phyloP scores from a whole-genome alignment of 108 stramenopile species.

The Cyclotella kingstonii region DNA sequence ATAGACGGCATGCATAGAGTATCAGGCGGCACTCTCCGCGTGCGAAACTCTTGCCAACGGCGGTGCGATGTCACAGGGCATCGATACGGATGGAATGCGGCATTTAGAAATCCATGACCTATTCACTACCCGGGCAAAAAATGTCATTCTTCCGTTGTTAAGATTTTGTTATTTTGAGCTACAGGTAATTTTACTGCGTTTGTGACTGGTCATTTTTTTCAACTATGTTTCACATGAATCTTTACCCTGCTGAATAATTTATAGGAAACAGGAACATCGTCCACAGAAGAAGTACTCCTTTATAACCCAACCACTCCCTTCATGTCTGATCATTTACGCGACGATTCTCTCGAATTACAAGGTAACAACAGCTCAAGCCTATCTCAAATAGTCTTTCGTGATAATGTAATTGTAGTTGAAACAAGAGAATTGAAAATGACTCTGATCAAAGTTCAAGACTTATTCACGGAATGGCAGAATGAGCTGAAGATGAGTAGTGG shows the following conservation, averaged over 20 bases:
- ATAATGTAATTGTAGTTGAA: conserved; percentile 55
- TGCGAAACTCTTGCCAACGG: conserved; percentile 26
- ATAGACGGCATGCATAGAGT: conserved; percentile 53
- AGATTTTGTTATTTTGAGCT: conserved; percentile 77
- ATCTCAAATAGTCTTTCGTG: conserved; percentile 59
- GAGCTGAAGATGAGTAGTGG: neutral
- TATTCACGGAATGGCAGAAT: conserved; percentile 24
- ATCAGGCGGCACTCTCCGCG: conserved; percentile 45
- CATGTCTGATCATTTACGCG: neutral
- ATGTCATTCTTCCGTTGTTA: conserved; percentile 67
- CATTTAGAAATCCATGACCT: conserved; percentile 67
- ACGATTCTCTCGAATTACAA: conserved; percentile 14
- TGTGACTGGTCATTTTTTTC: neutral
- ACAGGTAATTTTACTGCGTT: conserved; percentile 21
- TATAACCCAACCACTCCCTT: conserved; percentile 6
- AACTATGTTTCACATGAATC: neutral
- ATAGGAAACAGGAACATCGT: conserved; percentile 26
- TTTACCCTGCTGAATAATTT: neutral
- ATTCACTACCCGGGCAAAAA: conserved; percentile 68
- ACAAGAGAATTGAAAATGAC: conserved; percentile 38
- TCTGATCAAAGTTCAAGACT: conserved; percentile 34
- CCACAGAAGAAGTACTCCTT: conserved; percentile 15
- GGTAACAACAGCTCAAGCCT: conserved; percentile 9
- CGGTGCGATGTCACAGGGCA: conserved; percentile 1
- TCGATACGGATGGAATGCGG: conserved; percentile 13